Percentiles rank a stretch among this genome's conserved stretches.
phyloP scores from a whole-genome alignment of 805 yeast species.

The Scheffersomyces ergatensis region DNA sequence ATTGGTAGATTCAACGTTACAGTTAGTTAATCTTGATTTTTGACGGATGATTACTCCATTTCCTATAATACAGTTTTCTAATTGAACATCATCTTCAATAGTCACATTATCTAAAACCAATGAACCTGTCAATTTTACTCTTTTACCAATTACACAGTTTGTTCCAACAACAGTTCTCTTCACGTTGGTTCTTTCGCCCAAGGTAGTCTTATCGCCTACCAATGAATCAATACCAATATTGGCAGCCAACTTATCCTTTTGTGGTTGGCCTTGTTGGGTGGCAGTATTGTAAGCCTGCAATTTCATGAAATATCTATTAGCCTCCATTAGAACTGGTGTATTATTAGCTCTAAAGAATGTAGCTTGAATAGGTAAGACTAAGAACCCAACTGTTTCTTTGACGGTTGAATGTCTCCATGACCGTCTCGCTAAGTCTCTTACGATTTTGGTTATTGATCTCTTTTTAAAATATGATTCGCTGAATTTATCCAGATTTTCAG shows the following conservation, averaged over 20 bases:
- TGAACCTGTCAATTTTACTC: conserved; percentile 86
- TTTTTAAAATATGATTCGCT: conserved; percentile 36
- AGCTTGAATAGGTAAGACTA: conserved; percentile 66
- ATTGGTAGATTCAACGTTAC: conserved; percentile 82
- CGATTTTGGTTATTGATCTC: conserved; percentile 61
- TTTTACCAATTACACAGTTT: conserved; percentile 74
- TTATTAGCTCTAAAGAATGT: conserved; percentile 77
- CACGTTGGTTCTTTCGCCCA: conserved; percentile 83
- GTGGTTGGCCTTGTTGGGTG: conserved; percentile 22
- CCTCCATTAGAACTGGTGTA: conserved; percentile 81
- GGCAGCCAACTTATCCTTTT: conserved; percentile 57
- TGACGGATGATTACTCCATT: conserved; percentile 57
- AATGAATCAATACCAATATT: conserved; percentile 85
- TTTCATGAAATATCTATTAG: conserved; percentile 76
- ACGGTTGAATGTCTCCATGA: conserved; percentile 77
- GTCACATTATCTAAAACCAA: conserved; percentile 68
- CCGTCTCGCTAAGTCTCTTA: conserved; percentile 85
- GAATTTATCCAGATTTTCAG: conserved; percentile 29
- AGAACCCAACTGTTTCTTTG: conserved; percentile 64
- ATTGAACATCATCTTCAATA: conserved; percentile 72
- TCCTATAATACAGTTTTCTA: conserved; percentile 90
- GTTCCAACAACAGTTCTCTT: conserved; percentile 81
- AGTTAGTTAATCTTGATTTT: conserved; percentile 68
- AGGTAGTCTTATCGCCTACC: conserved; percentile 62
- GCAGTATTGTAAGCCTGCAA: conserved; percentile 47